Base-by-base conservation (phyloP, 2,329 filamentous ascomycete species). In the Endocalyx cinctus region DNA sequence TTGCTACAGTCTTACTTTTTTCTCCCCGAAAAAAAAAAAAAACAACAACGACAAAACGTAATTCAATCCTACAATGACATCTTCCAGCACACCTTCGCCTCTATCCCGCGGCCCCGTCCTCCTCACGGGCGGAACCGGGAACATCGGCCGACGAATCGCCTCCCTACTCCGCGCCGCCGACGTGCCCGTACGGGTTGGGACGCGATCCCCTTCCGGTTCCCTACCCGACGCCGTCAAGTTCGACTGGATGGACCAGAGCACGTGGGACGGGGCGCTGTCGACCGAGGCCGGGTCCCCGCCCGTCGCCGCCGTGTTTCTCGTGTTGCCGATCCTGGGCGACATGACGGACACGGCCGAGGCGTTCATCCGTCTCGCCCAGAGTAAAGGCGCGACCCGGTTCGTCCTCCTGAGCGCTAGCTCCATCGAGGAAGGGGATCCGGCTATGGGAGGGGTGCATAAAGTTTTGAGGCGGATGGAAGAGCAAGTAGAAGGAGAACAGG, bases 71-170 rank as follows among this genome's bases (percentile, higher is more conserved):
- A n/a, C n/a, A n/a, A n/a, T n/a, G n/a, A n/a, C n/a, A n/a, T n/a
- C n/a, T n/a, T n/a, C n/a, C n/a, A n/a, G n/a, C n/a, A n/a, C n/a
- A n/a, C n/a, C n/a, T n/a, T n/a, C n/a, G 20, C n/a, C 20, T n/a
- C 20, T n/a, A 27, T 17, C 32, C 13, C 22, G 31, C 17, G 41
- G 38, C 22, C 15, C 47, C 4, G 28, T 70, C 25, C 56, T 72
- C 25, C 45, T 72, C 6, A 50, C 60, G 3, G 67, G 67, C 28
- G 67, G 67, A 27, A 67, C 62, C 1, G 67, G 68, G 35, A 70
- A 66, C 29, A 57, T 68, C 2, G 59, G 60, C 26, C 50, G 51
- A n/a, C 59, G 60, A 19, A 48, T 70, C 19, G 59, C 59, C 25
- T 37, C 42, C 12, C 52, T 63, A 4, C 55, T 69, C 11, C 43